These are phyloP conservation scores for Apophysomyces ossiformis DNA, from an alignment of 371 early-diverging fungal species.

Conservation along the genomic window DNA sequence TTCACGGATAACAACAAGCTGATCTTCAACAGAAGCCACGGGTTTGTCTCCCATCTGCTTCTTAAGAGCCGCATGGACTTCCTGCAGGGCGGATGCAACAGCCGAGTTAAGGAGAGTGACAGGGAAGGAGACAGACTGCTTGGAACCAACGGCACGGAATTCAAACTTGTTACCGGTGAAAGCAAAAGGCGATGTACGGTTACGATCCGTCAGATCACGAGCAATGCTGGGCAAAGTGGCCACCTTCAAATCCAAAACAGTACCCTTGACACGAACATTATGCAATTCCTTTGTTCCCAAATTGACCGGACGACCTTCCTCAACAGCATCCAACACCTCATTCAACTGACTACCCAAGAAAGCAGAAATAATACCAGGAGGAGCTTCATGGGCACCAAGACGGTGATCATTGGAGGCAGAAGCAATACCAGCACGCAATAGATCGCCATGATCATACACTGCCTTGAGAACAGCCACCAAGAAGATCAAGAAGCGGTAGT, in stretches of 20 bases:
- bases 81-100: slow-evolving; percentile 83
- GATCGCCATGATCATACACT: slow-evolving; percentile 85
- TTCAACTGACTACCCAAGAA: slow-evolving; percentile 92
- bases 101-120: slow-evolving; percentile 92
- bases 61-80: slow-evolving; percentile 73
- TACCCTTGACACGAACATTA: slow-evolving; percentile 90
- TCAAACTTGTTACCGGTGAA: slow-evolving; percentile 99
- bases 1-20: slow-evolving; percentile 83
- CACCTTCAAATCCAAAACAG: slow-evolving; percentile 90
- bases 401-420: slow-evolving; percentile 93
- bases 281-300: slow-evolving; percentile 71
- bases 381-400: slow-evolving; percentile 95
- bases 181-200: slow-evolving; percentile 98
- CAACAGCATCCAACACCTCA: slow-evolving; percentile 87
- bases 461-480: slow-evolving; percentile 90
- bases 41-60: slow-evolving; percentile 81
- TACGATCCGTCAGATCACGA: slow-evolving; percentile 97
- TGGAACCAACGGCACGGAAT: slow-evolving; percentile 99
- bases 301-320: slow-evolving; percentile 80
- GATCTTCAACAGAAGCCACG: slow-evolving; percentile 83
- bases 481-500: slow-evolving; percentile 95
- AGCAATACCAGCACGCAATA: slow-evolving; percentile 83
- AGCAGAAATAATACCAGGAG: slow-evolving; percentile 91
- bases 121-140: slow-evolving; percentile 97
- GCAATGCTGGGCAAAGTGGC: slow-evolving; percentile 89